A percentile compares a stretch with the other conserved stretches of the same genome.
Evolutionary conservation across 495 filamentous ascomycete genomes (phyloP).

Genomic region (Podospora bellae-mahoneyi): DNA sequence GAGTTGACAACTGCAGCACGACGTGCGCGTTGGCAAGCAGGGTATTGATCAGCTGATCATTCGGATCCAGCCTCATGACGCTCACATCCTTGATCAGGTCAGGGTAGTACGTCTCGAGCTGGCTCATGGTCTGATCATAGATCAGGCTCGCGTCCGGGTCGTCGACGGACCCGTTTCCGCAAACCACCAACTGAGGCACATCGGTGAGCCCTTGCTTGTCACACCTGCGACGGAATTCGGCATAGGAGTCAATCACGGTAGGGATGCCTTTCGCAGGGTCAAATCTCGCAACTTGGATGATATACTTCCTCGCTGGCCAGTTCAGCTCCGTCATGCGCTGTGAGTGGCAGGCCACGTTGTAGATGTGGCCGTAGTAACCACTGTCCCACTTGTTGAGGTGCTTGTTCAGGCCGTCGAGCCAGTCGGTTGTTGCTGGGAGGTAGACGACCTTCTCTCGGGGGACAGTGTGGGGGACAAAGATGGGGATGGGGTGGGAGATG

Average conservation of each 20-base stretch:
- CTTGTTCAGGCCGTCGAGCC: slow-evolving; percentile 89
- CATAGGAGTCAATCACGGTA: slow-evolving; percentile 74
- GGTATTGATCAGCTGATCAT: slow-evolving; percentile 78
- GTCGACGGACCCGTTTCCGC: slow-evolving; percentile 78
- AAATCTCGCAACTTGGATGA: slow-evolving; percentile 80
- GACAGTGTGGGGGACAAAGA: slow-evolving; percentile 71
- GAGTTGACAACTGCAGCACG: slow-evolving; percentile 74
- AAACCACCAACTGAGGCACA: slow-evolving; percentile 71
- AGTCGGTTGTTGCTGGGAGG: slow-evolving; percentile 82
- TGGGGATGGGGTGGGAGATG: slow-evolving; percentile 76
- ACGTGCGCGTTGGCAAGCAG: slow-evolving; percentile 71
- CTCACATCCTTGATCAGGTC: slow-evolving; percentile 57
- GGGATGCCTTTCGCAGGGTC: slow-evolving; percentile 85
- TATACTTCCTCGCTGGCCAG: slow-evolving; percentile 71
- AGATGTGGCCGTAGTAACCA: slow-evolving; percentile 72
- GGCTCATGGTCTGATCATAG: slow-evolving; percentile 65
- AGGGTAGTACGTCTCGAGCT: slow-evolving; percentile 57
- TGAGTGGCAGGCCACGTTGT: slow-evolving; percentile 61
- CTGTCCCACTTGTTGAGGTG: slow-evolving; percentile 67
- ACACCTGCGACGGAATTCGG: slow-evolving; percentile 64
- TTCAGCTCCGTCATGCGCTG: slow-evolving; percentile 60
- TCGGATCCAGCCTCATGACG: slow-evolving; percentile 72
- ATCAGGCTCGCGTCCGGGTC: slow-evolving; percentile 76
- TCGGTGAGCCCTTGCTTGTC: slow-evolving; percentile 40
- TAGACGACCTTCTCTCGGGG: slow-evolving; percentile 66